Base-by-base conservation (phyloP, 2,329 filamentous ascomycete genomes). In the Aspergillus vadensis region DNA sequence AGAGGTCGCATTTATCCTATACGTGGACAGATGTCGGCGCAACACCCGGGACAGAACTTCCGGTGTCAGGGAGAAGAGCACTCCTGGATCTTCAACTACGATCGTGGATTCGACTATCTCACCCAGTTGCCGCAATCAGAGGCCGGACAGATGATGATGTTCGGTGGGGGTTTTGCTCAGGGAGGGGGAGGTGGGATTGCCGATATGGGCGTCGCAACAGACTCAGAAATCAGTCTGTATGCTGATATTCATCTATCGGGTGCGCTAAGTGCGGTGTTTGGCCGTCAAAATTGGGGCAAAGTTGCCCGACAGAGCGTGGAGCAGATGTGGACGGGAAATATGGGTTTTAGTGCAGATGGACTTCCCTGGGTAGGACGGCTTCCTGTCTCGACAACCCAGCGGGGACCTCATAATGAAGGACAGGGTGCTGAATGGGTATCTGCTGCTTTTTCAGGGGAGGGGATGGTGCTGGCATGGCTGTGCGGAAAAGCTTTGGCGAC, bases 1-100 rank as follows among this genome's bases (percentile, higher is more conserved):
- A 67, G 71, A 5, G 78, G 78, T 7, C 67, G 68, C 8, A 58
- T 80, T 5, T 77, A 73, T 52, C 76, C 78, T 0, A 62, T 76
- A 1, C 72, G 77, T 4, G 78, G 77, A 0, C 73, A 76, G 27
- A 81, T 81, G 79, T 76, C 77, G 0, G 76, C 75, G 0, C 79
- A 81, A 50, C 68, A 67, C 4, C 72, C 76, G 1, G 70, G 72
- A 0, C 32, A 61, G 9, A 55, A 49, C 0, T 78, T 77, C 47
- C 68, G 69, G 0, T 59, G 65, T 0, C 63, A 70, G 19, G 74
- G 73, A 17, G 74, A 76, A 2, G 61, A 69, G 17, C 76, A 76
- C 5, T 85, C 83, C 0, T 87, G 84, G 83, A 78, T 80, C 1
- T 72, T 86, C 8, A 72, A 82, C 1, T 83, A 82, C 59, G 72